phyloP scores from a whole-genome alignment of 148 eudicot species.

The Heliosperma pusillum region DNA sequence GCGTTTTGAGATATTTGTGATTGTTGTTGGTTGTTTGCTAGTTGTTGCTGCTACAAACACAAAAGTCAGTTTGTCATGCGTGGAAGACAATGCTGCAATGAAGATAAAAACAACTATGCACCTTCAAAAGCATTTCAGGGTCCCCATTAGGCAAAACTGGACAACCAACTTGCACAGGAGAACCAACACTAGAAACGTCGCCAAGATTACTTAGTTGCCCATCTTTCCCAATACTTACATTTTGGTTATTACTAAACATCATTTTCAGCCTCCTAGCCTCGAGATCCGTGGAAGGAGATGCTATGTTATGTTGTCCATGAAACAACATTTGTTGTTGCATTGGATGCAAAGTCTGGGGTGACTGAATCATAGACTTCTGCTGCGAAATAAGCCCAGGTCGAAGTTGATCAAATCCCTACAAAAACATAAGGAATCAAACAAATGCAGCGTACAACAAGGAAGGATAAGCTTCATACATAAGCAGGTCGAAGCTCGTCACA shows the following conservation, averaged over 20 bases:
- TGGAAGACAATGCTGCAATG: not conserved
- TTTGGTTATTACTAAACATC: constrained; percentile 44
- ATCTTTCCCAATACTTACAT: constrained; percentile 60
- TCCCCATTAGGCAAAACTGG: constrained; percentile 52
- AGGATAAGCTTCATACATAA: constrained; percentile 10
- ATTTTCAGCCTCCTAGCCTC: constrained; percentile 59
- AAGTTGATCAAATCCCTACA: constrained; percentile 49
- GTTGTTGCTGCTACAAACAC: constrained; percentile 40
- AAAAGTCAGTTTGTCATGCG: constrained; percentile 3
- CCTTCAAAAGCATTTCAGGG: constrained; percentile 54
- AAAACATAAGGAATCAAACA: constrained; percentile 12
- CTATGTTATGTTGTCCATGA: constrained; percentile 60
- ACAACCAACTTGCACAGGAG: constrained; percentile 52
- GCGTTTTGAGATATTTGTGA: constrained; percentile 51
- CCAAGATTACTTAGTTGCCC: constrained; percentile 55
- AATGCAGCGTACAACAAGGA: not conserved
- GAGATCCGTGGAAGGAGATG: constrained; percentile 56
- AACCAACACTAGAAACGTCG: constrained; percentile 58
- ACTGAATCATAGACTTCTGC: constrained; percentile 55
- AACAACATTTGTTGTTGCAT: constrained; percentile 53
- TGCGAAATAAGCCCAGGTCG: constrained; percentile 57
- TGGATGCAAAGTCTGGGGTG: constrained; percentile 53
- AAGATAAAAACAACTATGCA: constrained; percentile 12
- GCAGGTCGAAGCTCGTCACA: constrained; percentile 5
- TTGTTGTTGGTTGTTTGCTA: constrained; percentile 43